Percentiles rank a stretch among this genome's conserved stretches.
phyloP scores from a whole-genome alignment of 805 yeast genomes.

The Candida vartiovaarae region DNA sequence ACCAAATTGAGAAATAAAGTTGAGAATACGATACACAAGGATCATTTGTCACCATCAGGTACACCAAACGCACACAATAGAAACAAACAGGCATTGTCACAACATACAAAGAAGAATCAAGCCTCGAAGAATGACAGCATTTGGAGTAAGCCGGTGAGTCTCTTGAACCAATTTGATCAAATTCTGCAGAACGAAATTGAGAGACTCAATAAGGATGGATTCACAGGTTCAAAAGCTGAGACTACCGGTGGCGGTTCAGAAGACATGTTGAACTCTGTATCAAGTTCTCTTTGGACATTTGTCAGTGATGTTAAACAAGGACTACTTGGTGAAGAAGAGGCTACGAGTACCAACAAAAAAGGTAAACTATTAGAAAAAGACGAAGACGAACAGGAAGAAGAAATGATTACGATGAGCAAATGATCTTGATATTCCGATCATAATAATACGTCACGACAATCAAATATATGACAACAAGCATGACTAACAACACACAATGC shows the following conservation, averaged over 20 bases:
- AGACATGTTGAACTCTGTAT: constrained; percentile 30
- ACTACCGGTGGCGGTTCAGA: constrained; percentile 7
- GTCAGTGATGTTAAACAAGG: constrained; percentile 42
- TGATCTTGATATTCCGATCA: not conserved
- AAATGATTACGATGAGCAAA: constrained; percentile 17
- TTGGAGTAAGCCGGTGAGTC: constrained; percentile 49
- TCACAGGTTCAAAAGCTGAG: constrained; percentile 7
- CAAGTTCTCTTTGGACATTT: constrained; percentile 42
- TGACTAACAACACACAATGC: too few relatives aligned
- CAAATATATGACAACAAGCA: too few relatives aligned
- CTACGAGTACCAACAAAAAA: not conserved
- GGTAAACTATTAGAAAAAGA: not conserved
- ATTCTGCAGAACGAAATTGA: constrained; percentile 62
- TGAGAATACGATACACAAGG: constrained; percentile 22
- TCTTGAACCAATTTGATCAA: constrained; percentile 63
- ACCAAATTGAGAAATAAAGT: constrained; percentile 28
- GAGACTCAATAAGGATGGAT: constrained; percentile 29
- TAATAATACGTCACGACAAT: not conserved
- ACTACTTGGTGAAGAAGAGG: constrained; percentile 29
- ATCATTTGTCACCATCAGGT: constrained; percentile 15
- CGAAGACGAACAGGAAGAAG: constrained; percentile 13
- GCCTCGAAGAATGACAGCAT: constrained; percentile 22
- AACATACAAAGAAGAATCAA: not conserved
- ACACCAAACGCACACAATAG: not conserved
- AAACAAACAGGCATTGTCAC: constrained; percentile 1